These are phyloP conservation scores for Furcasterigmium furcatum DNA, from an alignment of 2,329 filamentous ascomycete genomes.

Conservation along the genomic window DNA sequence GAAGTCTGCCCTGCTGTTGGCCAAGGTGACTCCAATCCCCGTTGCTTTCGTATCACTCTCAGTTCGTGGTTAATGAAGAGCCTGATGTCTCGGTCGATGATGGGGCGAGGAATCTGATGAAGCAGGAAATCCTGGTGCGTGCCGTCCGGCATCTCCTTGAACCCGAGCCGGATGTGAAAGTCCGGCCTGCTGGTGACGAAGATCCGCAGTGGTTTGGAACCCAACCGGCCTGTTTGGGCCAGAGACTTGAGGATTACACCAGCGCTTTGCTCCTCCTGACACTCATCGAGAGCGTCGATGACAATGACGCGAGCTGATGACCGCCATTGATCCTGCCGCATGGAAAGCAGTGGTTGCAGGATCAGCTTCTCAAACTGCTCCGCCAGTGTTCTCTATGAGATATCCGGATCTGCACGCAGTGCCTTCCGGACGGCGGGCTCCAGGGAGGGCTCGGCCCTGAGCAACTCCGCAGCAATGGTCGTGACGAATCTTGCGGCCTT, in stretches of 20 bases:
- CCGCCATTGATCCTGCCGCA: too few relatives aligned
- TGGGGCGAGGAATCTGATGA: constrained; percentile 24
- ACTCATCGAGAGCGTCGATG: constrained; percentile 27
- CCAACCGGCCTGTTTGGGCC: constrained; percentile 9
- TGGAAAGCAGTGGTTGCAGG: too few relatives aligned
- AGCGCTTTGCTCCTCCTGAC: constrained; percentile 19
- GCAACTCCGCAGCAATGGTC: too few relatives aligned
- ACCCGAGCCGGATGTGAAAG: constrained; percentile 29
- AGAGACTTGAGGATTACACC: constrained; percentile 21
- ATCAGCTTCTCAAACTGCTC: too few relatives aligned
- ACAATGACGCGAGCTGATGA: too few relatives aligned
- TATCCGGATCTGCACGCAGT: too few relatives aligned
- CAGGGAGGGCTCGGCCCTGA: too few relatives aligned
- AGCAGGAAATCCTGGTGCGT: constrained; percentile 27
- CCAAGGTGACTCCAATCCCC: constrained; percentile 6
- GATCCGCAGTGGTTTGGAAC: constrained; percentile 20
- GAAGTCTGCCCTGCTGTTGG: neutral
- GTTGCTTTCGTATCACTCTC: constrained; percentile 19
- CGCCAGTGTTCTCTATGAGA: too few relatives aligned
- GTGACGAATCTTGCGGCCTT: constrained; percentile 31
- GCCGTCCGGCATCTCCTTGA: constrained; percentile 21
- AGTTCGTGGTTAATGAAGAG: constrained; percentile 27
- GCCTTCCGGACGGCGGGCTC: too few relatives aligned
- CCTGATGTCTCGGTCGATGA: constrained; percentile 31
- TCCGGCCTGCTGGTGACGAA: constrained; percentile 40